These are phyloP conservation scores for Pulicaria dysenterica DNA, from an alignment of 129 eudicot genomes.

Conservation along the genomic window DNA sequence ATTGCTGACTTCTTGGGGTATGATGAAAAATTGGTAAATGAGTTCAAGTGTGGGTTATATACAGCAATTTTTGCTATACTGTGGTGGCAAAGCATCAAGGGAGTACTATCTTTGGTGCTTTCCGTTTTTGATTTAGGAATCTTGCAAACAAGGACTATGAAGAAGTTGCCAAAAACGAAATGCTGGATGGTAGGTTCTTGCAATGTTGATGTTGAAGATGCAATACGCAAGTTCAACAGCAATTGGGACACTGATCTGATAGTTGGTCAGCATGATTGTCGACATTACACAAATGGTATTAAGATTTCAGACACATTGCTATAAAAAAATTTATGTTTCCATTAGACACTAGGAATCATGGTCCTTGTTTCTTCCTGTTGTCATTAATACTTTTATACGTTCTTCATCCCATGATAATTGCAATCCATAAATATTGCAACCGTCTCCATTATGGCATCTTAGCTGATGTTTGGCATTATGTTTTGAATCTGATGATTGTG, in stretches of 20 bases:
- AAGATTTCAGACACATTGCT: slow-evolving; percentile 14
- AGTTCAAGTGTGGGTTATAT: too few species aligned
- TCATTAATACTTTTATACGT: slow-evolving; percentile 1
- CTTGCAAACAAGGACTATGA: slow-evolving; percentile 57
- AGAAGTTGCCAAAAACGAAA: slow-evolving; percentile 59
- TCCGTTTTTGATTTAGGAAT: slow-evolving; percentile 44
- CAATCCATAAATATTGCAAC: not conserved
- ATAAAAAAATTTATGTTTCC: not conserved
- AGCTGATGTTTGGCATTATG: too few species aligned
- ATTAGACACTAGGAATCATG: not conserved
- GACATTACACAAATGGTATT: slow-evolving; percentile 76
- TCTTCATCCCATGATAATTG: slow-evolving; percentile 2
- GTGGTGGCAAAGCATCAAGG: too few species aligned
- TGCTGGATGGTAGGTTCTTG: slow-evolving; percentile 82
- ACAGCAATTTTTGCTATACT: too few species aligned
- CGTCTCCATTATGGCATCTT: not conserved
- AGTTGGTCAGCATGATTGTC: slow-evolving; percentile 75
- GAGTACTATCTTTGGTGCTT: too few species aligned
- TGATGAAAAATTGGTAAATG: not conserved
- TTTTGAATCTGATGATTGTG: too few species aligned
- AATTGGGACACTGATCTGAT: slow-evolving; percentile 70
- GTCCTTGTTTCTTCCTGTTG: not conserved
- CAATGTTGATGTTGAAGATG: slow-evolving; percentile 44
- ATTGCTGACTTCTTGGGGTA: slow-evolving; percentile 4
- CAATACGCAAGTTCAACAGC: slow-evolving; percentile 51